A percentile compares a stretch with the other conserved stretches of the same genome.
Evolutionary conservation across 2,329 filamentous ascomycete genomes (phyloP).

Genomic region (Aspergillus tanneri): DNA sequence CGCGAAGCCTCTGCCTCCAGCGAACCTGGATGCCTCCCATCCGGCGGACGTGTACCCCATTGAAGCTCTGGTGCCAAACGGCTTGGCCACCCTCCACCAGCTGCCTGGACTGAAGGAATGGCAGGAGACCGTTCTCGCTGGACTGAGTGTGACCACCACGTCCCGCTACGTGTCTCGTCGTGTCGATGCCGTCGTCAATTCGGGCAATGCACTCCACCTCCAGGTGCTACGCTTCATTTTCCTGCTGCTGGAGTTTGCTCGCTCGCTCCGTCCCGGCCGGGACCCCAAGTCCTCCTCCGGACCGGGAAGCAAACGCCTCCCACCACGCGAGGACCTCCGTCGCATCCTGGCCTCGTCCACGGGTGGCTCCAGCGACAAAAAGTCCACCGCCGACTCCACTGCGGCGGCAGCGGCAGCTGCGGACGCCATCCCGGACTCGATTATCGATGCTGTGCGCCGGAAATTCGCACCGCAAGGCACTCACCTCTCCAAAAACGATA

Average conservation of each 20-base stretch:
- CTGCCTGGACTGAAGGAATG: conserved; percentile 46
- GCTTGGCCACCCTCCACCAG: conserved; percentile 41
- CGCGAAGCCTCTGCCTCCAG: conserved; percentile 46
- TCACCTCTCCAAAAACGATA: conserved; percentile 38
- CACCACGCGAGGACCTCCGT: conserved; percentile 41
- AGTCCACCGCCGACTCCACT: conserved; percentile 14
- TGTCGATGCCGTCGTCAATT: conserved; percentile 40
- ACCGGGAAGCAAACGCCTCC: conserved; percentile 42
- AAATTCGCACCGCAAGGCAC: conserved; percentile 42
- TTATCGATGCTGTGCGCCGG: conserved; percentile 43
- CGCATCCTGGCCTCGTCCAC: conserved; percentile 35
- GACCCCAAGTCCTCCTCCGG: conserved; percentile 25
- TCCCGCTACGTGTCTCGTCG: conserved; percentile 48
- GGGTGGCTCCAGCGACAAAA: conserved; percentile 24
- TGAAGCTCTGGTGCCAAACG: conserved; percentile 43
- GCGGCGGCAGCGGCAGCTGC: conserved; percentile 8
- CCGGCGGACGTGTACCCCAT: conserved; percentile 49
- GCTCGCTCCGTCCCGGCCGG: conserved; percentile 33
- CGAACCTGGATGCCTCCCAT: conserved; percentile 44
- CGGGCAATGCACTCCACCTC: conserved; percentile 41
- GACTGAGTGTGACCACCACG: conserved; percentile 37
- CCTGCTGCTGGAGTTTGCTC: conserved; percentile 44
- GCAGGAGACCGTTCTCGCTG: conserved; percentile 39
- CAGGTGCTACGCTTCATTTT: conserved; percentile 48
- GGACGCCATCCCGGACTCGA: conserved; percentile 35